Evolutionary conservation across 129 eudicot genomes (phyloP).

Genomic region (sunflower (Helianthus annuus)): HanXRQr2.0-SUNRISE NC_035436.2:145994259-145994758

Average conservation of each 20-base stretch:
- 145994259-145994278: background rate
- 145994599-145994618: constrained; percentile 89
- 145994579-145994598: constrained; percentile 83
- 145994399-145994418: constrained; percentile 70
- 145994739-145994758: constrained; percentile 87
- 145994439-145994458: constrained; percentile 85
- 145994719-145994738: constrained; percentile 73
- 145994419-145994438: constrained; percentile 83
- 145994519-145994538: constrained; percentile 77
- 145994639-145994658: constrained; percentile 81
- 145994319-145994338: constrained; percentile 72
- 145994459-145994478: constrained; percentile 76
- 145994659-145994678: constrained; percentile 80
- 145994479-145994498: constrained; percentile 60
- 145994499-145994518: constrained; percentile 71
- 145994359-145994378: constrained; percentile 91
- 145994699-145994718: constrained; percentile 80
- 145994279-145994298: constrained; percentile 37
- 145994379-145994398: constrained; percentile 73
- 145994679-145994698: constrained; percentile 71
- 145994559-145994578: constrained; percentile 80
- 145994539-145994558: constrained; percentile 81
- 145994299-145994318: constrained; percentile 66
- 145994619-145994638: constrained; percentile 90
- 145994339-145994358: constrained; percentile 89